These are phyloP conservation scores for Dryas integrifolia DNA, from an alignment of 331 rosid genomes.

Conservation along the genomic window DNA sequence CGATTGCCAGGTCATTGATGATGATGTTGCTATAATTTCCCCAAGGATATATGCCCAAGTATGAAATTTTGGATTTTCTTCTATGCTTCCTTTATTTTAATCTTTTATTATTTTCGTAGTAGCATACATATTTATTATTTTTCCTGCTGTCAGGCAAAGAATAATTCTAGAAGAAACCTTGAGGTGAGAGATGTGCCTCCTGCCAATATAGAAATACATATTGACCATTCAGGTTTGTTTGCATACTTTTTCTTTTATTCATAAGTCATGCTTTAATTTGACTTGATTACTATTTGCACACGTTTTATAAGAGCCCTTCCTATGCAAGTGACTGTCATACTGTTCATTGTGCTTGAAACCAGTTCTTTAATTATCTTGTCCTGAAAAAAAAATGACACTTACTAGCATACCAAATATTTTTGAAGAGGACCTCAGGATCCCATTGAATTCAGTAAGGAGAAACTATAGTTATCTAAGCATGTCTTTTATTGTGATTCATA, in stretches of 20 bases:
- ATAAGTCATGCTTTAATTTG: not conserved
- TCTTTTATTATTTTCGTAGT: not conserved
- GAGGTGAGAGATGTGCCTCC: constrained; percentile 22
- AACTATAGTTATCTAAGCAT: not conserved
- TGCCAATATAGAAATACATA: constrained; percentile 11
- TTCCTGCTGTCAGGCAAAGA: constrained; percentile 34
- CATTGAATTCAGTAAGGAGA: not conserved
- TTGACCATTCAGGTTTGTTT: constrained; percentile 22
- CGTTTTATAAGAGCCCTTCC: not conserved
- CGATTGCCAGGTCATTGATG: constrained; percentile 33
- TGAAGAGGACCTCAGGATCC: not conserved
- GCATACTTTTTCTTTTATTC: not conserved
- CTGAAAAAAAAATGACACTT: not conserved
- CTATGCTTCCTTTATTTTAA: not conserved
- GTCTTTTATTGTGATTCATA: not conserved
- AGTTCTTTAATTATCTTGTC: not conserved
- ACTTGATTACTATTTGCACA: not conserved
- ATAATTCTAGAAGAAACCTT: constrained; percentile 27
- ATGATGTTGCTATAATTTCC: constrained; percentile 33
- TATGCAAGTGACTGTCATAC: not conserved
- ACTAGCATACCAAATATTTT: not conserved
- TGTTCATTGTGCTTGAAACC: not conserved
- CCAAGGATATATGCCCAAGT: constrained; percentile 35
- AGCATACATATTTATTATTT: not conserved
- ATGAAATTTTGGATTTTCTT: constrained; percentile 7